Base-by-base conservation (phyloP, 2,329 filamentous ascomycete species). In the Cercospora brassicicola region DNA sequence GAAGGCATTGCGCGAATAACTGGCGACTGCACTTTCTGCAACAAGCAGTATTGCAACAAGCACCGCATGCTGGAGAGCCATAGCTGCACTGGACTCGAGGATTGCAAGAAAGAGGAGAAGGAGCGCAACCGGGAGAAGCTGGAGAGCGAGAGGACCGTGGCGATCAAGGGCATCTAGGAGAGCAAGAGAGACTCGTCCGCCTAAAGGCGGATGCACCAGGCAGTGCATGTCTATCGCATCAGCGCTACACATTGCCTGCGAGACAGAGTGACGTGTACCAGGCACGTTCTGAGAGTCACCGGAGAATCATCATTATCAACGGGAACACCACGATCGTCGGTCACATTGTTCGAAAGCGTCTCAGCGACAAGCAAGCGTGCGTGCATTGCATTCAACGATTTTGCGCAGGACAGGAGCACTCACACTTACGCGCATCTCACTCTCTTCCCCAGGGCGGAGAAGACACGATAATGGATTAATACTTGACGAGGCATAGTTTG, bases 61-160 rank as follows among this genome's bases (percentile, higher is more conserved):
- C 95, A 99, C 82, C 88, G 95, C 66, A 87, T 98, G 82, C 82
- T 98, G 72, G 95, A 99, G 82, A 92, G 94, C 75, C 95, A 99
- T 83, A 92, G 92, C 83, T 99, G 95, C 84, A 89, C 88, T 72
- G 93, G 93, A 48, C 85, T 99, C 66, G 95, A 98, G 84, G 92
- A 97, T 82, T 97, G 94, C 87, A 97, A 97, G 87, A 95, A 96
- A 85, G 93, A 97, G 81, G 94, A 92, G 59, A 93, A 97, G 82
- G 93, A 96, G 80, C 89, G 93, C 73, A 99, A 99, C 80, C 92
- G 93, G 68, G 91, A 93, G 73, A 94, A 96, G 83, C 85, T 99
- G 78, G 92, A 97, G 81, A 88, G 90, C 67, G 94, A 99, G 86
- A 87, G 94, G 78, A 99, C 95, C 57, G 91, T 94, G 72, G 93